These are phyloP conservation scores for Penicillium hesseltinei DNA, from an alignment of 2,329 filamentous ascomycete species.

Conservation along the genomic window DNA sequence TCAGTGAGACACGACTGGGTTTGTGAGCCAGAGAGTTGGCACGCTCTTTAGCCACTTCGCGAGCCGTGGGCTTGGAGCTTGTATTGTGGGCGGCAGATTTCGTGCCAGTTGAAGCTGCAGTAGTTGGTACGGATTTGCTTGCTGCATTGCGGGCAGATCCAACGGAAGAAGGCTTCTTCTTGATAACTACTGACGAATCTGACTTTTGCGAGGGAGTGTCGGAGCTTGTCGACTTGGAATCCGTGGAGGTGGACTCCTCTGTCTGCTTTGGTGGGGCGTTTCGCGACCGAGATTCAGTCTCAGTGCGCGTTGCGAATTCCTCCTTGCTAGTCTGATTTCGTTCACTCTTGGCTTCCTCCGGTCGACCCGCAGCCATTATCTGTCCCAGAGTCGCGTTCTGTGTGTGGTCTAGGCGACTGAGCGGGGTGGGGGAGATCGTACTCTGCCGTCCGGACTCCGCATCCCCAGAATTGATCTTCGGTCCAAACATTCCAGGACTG, in stretches of 20 bases:
- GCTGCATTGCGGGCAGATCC: constrained; percentile 25
- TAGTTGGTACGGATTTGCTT: constrained; percentile 16
- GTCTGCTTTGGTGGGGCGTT: constrained; percentile 20
- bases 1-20: constrained; percentile 33
- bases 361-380: constrained; percentile 10
- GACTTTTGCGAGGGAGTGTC: constrained; percentile 19
- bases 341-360: constrained; percentile 8
- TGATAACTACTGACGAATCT: constrained; percentile 23
- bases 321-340: constrained; percentile 10
- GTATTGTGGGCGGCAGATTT: constrained; percentile 23
- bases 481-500: constrained; percentile 28
- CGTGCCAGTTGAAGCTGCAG: constrained; percentile 12
- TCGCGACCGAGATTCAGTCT: constrained; percentile 8
- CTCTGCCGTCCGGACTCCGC: constrained; percentile 33
- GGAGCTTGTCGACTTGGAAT: constrained; percentile 3
- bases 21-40: constrained; percentile 31
- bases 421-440: constrained; percentile 28
- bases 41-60: constrained; percentile 32
- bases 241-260: constrained; percentile 14
- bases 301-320: constrained; percentile 9
- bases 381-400: constrained; percentile 19
- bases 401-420: constrained; percentile 20
- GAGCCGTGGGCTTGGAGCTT: constrained; percentile 27
- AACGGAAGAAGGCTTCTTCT: constrained; percentile 36
- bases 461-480: constrained; percentile 34